phyloP scores from a whole-genome alignment of 1,284 basidiomycete species.

The Cryptococcus hybrid region DNA sequence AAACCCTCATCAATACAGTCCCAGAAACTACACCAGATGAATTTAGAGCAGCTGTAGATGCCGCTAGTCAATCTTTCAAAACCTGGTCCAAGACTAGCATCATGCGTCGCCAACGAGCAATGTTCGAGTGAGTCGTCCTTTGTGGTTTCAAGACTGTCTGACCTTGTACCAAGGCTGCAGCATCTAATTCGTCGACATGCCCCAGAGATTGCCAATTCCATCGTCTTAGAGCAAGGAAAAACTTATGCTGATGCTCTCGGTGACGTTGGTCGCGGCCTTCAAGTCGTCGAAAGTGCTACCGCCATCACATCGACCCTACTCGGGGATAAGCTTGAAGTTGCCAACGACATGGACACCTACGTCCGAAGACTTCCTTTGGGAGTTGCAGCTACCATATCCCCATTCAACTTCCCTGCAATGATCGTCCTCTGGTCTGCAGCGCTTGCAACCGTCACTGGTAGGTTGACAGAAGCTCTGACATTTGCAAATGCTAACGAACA shows the following conservation, averaged over 20 bases:
- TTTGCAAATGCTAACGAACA: constrained; percentile 43
- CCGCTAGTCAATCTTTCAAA: constrained; percentile 84
- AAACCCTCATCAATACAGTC: constrained; percentile 81
- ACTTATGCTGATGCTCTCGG: constrained; percentile 88
- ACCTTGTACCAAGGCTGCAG: constrained; percentile 60
- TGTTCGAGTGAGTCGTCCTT: constrained; percentile 67
- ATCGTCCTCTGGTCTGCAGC: constrained; percentile 96
- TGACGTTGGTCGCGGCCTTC: constrained; percentile 84
- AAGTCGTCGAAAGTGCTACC: constrained; percentile 88
- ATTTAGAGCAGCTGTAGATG: constrained; percentile 80
- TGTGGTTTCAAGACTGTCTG: neutral
- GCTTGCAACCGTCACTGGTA: constrained; percentile 50
- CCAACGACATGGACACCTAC: constrained; percentile 95
- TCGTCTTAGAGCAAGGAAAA: constrained; percentile 87
- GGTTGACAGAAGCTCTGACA: constrained; percentile 1
- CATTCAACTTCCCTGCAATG: constrained; percentile 88
- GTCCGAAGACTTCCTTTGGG: constrained; percentile 54
- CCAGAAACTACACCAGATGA: constrained; percentile 83
- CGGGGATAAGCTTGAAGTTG: constrained; percentile 91
- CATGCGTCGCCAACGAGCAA: constrained; percentile 82
- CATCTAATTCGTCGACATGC: constrained; percentile 71
- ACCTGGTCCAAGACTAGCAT: constrained; percentile 85
- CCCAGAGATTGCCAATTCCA: constrained; percentile 57
- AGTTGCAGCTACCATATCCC: constrained; percentile 64
- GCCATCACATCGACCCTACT: constrained; percentile 79